Evolutionary conservation across 1,284 basidiomycete species (phyloP).

Genomic region (Mrakiaceae sp.): DNA sequence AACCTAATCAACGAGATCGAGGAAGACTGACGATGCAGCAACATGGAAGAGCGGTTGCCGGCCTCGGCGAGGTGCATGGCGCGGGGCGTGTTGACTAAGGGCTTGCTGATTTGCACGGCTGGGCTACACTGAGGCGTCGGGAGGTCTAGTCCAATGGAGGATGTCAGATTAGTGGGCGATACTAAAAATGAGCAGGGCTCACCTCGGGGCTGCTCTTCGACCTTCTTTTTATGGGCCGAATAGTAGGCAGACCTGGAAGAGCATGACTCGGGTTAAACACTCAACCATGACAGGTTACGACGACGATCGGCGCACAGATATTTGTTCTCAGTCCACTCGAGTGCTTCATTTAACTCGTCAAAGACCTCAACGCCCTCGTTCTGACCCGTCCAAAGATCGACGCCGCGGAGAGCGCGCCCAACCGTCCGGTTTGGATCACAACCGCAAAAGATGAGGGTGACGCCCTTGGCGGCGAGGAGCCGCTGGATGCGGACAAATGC

Average conservation of each 20-base stretch:
- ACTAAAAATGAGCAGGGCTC: slow-evolving; percentile 28
- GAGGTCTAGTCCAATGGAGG: not conserved
- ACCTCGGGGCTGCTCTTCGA: slow-evolving; percentile 13
- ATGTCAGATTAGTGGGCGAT: not conserved
- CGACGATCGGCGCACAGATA: slow-evolving; percentile 47
- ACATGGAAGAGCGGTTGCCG: slow-evolving; percentile 42
- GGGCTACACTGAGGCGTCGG: slow-evolving; percentile 23
- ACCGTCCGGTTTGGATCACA: slow-evolving; percentile 39
- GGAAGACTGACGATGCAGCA: not conserved
- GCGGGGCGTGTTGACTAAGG: slow-evolving; percentile 61
- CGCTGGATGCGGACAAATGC: slow-evolving; percentile 87
- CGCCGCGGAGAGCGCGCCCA: slow-evolving; percentile 57
- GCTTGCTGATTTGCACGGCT: slow-evolving; percentile 42
- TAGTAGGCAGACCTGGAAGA: slow-evolving; percentile 32
- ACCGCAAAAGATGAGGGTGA: slow-evolving; percentile 85
- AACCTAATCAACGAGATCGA: not conserved
- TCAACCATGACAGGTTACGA: no score
- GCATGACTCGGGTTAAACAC: no score
- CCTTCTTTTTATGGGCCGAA: slow-evolving; percentile 21
- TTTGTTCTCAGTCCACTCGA: slow-evolving; percentile 90
- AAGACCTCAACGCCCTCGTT: slow-evolving; percentile 73
- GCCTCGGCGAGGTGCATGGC: slow-evolving; percentile 62
- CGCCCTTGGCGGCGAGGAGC: slow-evolving; percentile 59
- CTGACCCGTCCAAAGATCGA: slow-evolving; percentile 57
- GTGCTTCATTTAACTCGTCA: slow-evolving; percentile 70